Evolutionary conservation across 2,329 filamentous ascomycete genomes (phyloP).

Genomic region (Curvularia sp.): DNA sequence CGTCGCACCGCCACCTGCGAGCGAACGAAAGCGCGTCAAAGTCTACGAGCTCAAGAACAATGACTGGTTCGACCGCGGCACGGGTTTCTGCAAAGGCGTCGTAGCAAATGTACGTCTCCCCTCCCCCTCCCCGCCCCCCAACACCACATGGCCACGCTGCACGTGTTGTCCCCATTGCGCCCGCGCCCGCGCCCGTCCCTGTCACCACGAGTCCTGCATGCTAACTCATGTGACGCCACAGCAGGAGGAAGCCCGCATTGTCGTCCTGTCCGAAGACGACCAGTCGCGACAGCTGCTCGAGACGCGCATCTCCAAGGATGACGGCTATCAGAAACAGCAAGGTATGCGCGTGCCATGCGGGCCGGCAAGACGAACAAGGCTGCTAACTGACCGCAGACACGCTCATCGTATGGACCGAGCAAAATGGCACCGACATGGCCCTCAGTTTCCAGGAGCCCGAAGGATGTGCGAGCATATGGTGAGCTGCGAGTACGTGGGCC

Average conservation of each 20-base stretch:
- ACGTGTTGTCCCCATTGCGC: conserved; percentile 22
- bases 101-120: conserved; percentile 70
- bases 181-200: conserved; percentile 12
- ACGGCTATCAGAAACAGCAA: conserved; percentile 98
- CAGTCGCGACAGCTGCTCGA: conserved; percentile 83
- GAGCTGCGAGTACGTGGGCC: conserved; percentile 31
- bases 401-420: conserved; percentile 96
- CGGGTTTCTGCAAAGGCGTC: conserved; percentile 88
- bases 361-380: background rate
- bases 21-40: conserved; percentile 78
- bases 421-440: conserved; percentile 92
- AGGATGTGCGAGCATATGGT: conserved; percentile 93
- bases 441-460: conserved; percentile 98
- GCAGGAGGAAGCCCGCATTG: conserved; percentile 83
- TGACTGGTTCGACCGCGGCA: conserved; percentile 98
- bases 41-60: conserved; percentile 98
- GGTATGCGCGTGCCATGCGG: conserved; percentile 60
- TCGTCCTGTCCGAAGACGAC: conserved; percentile 93
- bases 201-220: conserved; percentile 24
- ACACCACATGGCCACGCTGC: no score
- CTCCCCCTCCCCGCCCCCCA: conserved; percentile 1
- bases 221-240: conserved; percentile 58
- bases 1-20: conserved; percentile 53
- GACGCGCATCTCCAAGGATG: conserved; percentile 88
- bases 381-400: conserved; percentile 70